Conservation (phyloP, 495 filamentous ascomycete genomes). For the Margaritispora aquatica region DNA sequence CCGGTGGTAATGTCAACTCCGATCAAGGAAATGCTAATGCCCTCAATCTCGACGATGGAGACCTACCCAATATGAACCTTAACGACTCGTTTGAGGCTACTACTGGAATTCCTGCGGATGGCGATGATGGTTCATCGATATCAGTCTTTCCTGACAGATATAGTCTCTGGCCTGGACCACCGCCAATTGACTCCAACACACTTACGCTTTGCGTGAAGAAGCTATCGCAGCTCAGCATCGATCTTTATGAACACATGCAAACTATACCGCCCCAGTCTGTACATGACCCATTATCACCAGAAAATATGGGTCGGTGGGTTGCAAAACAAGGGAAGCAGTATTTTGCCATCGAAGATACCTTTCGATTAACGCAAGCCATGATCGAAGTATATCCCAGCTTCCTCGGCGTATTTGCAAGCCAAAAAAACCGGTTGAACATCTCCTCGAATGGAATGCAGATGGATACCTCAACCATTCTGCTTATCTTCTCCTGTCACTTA, state of each 20-base stretch:
- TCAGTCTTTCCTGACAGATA: background rate
- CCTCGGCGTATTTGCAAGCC: background rate
- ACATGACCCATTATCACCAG: background rate
- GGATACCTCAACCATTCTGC: conserved; percentile 27
- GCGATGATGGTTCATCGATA: background rate
- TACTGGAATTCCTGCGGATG: background rate
- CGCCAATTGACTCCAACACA: background rate
- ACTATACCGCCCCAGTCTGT: conserved; percentile 11
- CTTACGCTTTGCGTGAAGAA: background rate
- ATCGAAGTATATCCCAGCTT: conserved; percentile 27
- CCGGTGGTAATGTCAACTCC: background rate
- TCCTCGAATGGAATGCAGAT: background rate
- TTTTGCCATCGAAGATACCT: conserved; percentile 12
- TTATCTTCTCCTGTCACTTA: conserved; percentile 28
- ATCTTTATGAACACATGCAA: conserved; percentile 9
- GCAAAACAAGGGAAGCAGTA: background rate
- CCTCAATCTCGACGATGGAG: background rate
- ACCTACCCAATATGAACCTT: background rate
- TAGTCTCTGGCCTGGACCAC: background rate
- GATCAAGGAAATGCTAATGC: background rate
- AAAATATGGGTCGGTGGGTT: background rate
- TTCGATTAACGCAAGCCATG: conserved; percentile 27
- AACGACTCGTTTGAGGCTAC: background rate
- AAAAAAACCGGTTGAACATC: background rate
- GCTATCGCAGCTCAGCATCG: conserved; percentile 13